These are phyloP conservation scores for Mercurialis annua DNA, from an alignment of 345 rosid species.

Conservation along the genomic window DNA sequence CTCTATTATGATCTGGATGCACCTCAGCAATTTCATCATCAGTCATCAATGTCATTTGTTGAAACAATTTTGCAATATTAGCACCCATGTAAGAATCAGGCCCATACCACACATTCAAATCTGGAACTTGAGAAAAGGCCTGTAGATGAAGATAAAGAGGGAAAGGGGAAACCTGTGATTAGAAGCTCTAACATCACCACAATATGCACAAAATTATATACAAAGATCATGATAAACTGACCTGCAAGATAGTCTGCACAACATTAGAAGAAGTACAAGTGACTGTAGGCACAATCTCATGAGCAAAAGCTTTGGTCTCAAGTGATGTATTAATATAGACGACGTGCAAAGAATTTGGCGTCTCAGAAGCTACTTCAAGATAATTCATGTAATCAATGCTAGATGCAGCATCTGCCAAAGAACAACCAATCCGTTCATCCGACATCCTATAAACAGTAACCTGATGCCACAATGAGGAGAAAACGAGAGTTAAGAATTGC, in stretches of 20 bases:
- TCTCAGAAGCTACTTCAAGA: slow-evolving; percentile 64
- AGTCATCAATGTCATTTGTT: slow-evolving; percentile 83
- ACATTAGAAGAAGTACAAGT: slow-evolving; percentile 98
- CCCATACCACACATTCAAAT: slow-evolving; percentile 78
- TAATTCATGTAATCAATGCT: slow-evolving; percentile 75
- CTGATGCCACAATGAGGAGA: slow-evolving; percentile 43
- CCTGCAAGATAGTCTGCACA: slow-evolving; percentile 92
- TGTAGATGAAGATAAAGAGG: slow-evolving; percentile 24
- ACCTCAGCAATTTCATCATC: slow-evolving; percentile 79
- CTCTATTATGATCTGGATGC: slow-evolving; percentile 64
- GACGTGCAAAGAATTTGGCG: slow-evolving; percentile 75
- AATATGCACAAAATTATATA: background rate
- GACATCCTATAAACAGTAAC: slow-evolving; percentile 96
- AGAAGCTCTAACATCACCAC: no score
- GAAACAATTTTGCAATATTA: slow-evolving; percentile 74
- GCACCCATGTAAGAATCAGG: slow-evolving; percentile 99
- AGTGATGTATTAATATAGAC: slow-evolving; percentile 89
- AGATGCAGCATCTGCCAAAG: slow-evolving; percentile 95
- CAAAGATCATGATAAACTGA: slow-evolving; percentile 28
- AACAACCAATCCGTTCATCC: slow-evolving; percentile 84
- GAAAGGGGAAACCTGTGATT: background rate
- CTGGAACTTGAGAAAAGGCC: slow-evolving; percentile 88
- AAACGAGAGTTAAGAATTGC: slow-evolving; percentile 11
- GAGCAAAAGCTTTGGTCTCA: slow-evolving; percentile 93
- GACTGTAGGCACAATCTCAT: slow-evolving; percentile 94